Base-by-base conservation (phyloP, 148 eudicot species). In the Drosera capensis region DNA sequence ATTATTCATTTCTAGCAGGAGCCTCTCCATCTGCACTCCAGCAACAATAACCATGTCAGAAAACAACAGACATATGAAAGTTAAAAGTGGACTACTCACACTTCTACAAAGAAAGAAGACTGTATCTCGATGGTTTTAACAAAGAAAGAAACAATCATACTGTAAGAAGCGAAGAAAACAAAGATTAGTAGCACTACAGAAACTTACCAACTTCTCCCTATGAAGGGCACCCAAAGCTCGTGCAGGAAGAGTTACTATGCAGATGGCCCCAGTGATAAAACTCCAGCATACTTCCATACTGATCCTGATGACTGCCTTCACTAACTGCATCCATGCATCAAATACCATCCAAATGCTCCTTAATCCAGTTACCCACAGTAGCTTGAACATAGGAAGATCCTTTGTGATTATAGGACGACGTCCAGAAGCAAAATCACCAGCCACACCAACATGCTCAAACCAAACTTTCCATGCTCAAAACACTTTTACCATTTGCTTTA, bases 21-120 rank as follows among this genome's bases (percentile, higher is more conserved):
- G 76, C 61, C 66, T 64, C 58, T 64, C 72, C 52, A 79, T 62
- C 96, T 87, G 77, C 69, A 70, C 14, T 20, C n/a, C n/a, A n/a
- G n/a, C 39, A 30, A 11, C 38, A 34, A 34, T 15, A 2, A 1
- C 14, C 14, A 51, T 26, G 38, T 23, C 3, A n/a, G n/a, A n/a
- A n/a, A n/a, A n/a, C n/a, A n/a, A n/a, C n/a, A n/a, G n/a, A n/a
- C n/a, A n/a, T n/a, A n/a, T n/a, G n/a, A n/a, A n/a, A n/a, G n/a
- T n/a, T n/a, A n/a, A n/a, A n/a, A n/a, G n/a, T n/a, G n/a, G n/a
- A n/a, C n/a, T n/a, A n/a, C n/a, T n/a, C n/a, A n/a, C n/a, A n/a
- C n/a, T n/a, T n/a, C n/a, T n/a, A n/a, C n/a, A n/a, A n/a, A n/a
- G 11, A 28, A 28, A 28, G 42, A 39, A 5, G 6, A 14, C 42